phyloP scores from a whole-genome alignment of 805 yeast species.

The Wickerhamiella sorbophila region DNA sequence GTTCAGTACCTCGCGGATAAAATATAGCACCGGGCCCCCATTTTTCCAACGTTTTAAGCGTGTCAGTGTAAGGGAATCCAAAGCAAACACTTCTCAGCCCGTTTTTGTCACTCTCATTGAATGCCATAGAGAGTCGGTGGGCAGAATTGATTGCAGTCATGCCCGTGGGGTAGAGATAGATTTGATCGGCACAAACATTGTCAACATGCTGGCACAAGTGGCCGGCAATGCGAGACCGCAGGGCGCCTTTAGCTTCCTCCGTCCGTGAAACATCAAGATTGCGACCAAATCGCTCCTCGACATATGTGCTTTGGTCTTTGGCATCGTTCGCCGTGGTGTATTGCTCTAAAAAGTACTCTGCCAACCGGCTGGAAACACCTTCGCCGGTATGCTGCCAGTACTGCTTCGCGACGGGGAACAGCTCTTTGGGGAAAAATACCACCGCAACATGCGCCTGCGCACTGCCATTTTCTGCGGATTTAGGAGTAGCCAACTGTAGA shows the following conservation, averaged over 20 bases:
- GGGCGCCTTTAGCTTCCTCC: conserved; percentile 56
- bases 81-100: conserved; percentile 64
- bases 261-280: conserved; percentile 68
- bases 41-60: conserved; percentile 67
- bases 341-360: conserved; percentile 57
- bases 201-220: conserved; percentile 23
- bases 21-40: conserved; percentile 88
- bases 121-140: conserved; percentile 32
- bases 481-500: conserved; percentile 21
- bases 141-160: conserved; percentile 86
- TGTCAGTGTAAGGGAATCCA: conserved; percentile 94
- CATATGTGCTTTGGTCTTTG: conserved; percentile 30
- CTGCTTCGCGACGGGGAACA: conserved; percentile 52
- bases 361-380: conserved; percentile 83
- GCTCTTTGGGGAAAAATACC: conserved; percentile 56
- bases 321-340: conserved; percentile 3
- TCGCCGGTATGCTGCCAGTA: conserved; percentile 98
- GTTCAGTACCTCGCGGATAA: conserved; percentile 65
- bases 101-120: conserved; percentile 11
- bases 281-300: conserved; percentile 86
- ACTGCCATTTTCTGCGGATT: conserved; percentile 12
- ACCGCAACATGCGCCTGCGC: conserved; percentile 59
- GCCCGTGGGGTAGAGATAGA: conserved; percentile 76
- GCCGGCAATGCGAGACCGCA: conserved; percentile 47
- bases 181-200: conserved; percentile 35